These are phyloP conservation scores for Tuber aestivum DNA, from an alignment of 495 filamentous ascomycete species.

Conservation along the genomic window DNA sequence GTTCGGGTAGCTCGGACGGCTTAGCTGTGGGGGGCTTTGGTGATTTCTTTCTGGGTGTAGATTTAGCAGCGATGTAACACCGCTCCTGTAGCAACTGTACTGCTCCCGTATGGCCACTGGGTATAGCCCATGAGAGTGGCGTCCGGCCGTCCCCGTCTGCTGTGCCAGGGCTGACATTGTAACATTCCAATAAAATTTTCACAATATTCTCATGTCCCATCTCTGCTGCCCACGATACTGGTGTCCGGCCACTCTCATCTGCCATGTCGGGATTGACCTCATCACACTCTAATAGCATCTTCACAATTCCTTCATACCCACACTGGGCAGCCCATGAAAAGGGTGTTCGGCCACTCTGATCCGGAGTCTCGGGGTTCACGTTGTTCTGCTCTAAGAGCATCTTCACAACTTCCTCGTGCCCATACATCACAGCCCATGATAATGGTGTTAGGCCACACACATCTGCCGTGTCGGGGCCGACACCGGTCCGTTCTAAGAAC, in stretches of 20 bases:
- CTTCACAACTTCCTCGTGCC: too few species aligned
- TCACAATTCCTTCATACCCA: neutral
- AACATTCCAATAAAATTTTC: neutral
- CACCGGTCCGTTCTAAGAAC: too few species aligned
- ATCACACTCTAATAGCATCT: neutral
- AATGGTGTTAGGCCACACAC: too few species aligned
- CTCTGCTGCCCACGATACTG: constrained; percentile 43
- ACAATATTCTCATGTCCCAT: constrained; percentile 45
- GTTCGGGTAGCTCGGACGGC: neutral
- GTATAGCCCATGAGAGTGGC: constrained; percentile 32
- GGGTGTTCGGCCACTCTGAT: too few species aligned
- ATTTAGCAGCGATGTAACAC: neutral
- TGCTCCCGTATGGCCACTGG: constrained; percentile 34
- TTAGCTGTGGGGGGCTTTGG: neutral
- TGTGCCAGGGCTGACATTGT: constrained; percentile 22
- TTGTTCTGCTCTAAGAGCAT: too few species aligned
- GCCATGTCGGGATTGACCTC: too few species aligned
- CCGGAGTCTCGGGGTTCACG: too few species aligned
- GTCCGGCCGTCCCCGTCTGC: too few species aligned
- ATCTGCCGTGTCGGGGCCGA: too few species aligned
- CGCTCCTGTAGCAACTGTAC: constrained; percentile 38
- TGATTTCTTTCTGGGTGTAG: neutral
- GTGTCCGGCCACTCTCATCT: too few species aligned
- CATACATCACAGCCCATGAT: too few species aligned
- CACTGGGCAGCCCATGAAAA: too few species aligned